Base-by-base conservation (phyloP, 805 yeast species). In the Grigorovia transvaalensis region DNA sequence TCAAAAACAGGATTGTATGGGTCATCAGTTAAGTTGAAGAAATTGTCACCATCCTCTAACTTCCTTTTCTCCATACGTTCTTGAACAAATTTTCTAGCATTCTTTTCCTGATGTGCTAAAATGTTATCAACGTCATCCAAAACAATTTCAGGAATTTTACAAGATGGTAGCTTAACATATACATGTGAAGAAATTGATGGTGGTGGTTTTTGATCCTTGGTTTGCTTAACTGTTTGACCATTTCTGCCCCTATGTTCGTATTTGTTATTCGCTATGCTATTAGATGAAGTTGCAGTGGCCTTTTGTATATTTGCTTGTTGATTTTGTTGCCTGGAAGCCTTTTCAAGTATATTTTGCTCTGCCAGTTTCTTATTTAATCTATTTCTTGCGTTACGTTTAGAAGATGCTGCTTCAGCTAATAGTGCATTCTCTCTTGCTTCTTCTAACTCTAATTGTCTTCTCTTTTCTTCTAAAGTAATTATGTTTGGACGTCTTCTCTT, bases 121-220 rank as follows among this genome's bases (percentile, higher is more conserved):
- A 88, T 81, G 46, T 81, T 77, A 51, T 85, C 86, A 11, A 89
- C 90, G 6, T 96, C 87, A 23, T 85, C 83, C 54, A 91, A 73
- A 47, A 88, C 95, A 76, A 90, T 77, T 67, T 91, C 97, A 15
- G 98, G 97, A 56, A 91, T 86, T 68, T 88, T 87, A 1, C 96
- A 85, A 42, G 93, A 84, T 2, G 96, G 96, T 43, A 88, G 67
- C 60, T 85, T 84, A 58, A 88, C 95, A 70, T 89, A 86, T 23
- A 95, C 89, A 63, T 87, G 91, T 1, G 69, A 66, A 13, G 66
- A 59, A 51, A 58, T 55, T 18, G 57, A 58, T 44, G 59, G 61
- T 45, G 56, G 59, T 48, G 53, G 15, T 51, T 47, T 54, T 53
- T 42, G 49, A 45, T 44, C 47, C 17, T 54, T 60, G 56, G 20